A percentile compares a stretch with the other conserved stretches of the same genome.
phyloP scores from a whole-genome alignment of 768 basidiomycete species.

The Phanerodontia chrysosporium region DNA sequence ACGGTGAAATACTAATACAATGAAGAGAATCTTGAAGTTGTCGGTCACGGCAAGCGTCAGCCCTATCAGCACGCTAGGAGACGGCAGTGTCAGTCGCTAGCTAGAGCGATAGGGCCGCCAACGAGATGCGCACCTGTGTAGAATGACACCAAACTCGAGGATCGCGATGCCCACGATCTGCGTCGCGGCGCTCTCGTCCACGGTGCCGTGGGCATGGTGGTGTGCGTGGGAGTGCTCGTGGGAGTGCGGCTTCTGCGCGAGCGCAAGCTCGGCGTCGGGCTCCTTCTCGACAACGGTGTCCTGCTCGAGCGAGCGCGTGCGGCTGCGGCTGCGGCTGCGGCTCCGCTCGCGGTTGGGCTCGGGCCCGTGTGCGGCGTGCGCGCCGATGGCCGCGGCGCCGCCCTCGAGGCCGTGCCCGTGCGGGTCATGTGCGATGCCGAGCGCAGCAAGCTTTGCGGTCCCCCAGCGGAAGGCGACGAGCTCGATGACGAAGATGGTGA shows the following conservation, averaged over 20 bases:
- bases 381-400: no score
- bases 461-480: constrained; percentile 87
- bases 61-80: constrained; percentile 70
- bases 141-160: constrained; percentile 87
- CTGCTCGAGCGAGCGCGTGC: not conserved
- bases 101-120: not conserved
- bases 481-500: constrained; percentile 80
- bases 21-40: constrained; percentile 76
- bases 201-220: constrained; percentile 4
- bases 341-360: constrained; percentile 31
- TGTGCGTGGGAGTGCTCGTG: not conserved
- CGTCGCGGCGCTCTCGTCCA: constrained; percentile 35
- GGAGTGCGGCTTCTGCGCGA: not conserved
- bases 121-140: constrained; percentile 56
- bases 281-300: not conserved
- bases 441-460: constrained; percentile 57
- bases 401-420: constrained; percentile 6
- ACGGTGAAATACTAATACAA: constrained; percentile 93
- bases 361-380: constrained; percentile 69
- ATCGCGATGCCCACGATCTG: constrained; percentile 87
- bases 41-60: constrained; percentile 85
- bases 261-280: not conserved
- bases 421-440: constrained; percentile 53
- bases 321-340: no score
- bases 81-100: not conserved